phyloP scores from a whole-genome alignment of 441 rosid species.

The Omphalea diandra region DNA sequence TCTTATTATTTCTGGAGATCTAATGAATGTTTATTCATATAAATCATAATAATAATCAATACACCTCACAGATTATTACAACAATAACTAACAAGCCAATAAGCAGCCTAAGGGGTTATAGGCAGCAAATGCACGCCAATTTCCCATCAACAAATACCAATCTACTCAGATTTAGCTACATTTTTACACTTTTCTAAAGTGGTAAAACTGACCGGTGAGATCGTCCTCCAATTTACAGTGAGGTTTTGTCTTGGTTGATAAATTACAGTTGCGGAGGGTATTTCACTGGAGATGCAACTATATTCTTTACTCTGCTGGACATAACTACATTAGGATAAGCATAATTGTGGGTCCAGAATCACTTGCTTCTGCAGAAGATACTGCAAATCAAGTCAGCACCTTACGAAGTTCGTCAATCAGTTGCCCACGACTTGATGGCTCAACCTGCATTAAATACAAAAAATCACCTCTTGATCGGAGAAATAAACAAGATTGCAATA shows the following conservation, averaged over 20 bases:
- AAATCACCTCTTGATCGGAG: constrained; percentile 14
- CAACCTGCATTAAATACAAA: constrained; percentile 65
- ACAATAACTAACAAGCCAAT: constrained; percentile 7
- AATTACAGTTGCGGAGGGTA: background rate
- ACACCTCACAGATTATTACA: constrained; percentile 27
- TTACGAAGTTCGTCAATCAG: constrained; percentile 63
- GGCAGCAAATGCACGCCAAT: constrained; percentile 14
- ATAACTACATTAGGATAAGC: background rate
- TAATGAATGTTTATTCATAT: constrained; percentile 19
- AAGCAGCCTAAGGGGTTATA: constrained; percentile 6
- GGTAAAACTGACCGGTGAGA: background rate
- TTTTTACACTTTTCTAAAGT: constrained; percentile 23
- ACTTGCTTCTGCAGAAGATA: background rate
- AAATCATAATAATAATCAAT: constrained; percentile 9
- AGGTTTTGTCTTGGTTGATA: background rate
- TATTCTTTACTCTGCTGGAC: background rate
- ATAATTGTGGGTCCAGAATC: background rate
- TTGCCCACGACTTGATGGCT: constrained; percentile 59
- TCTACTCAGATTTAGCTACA: constrained; percentile 19
- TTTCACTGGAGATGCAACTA: background rate
- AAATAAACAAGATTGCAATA: constrained; percentile 14
- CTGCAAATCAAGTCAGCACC: constrained; percentile 49
- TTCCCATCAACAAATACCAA: background rate
- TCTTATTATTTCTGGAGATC: background rate
- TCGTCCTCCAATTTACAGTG: constrained; percentile 13